Evolutionary conservation across 768 basidiomycete genomes (phyloP), one percentile per base, ranked within the genome.

Genomic region (Mycena rebaudengoi): DNA sequence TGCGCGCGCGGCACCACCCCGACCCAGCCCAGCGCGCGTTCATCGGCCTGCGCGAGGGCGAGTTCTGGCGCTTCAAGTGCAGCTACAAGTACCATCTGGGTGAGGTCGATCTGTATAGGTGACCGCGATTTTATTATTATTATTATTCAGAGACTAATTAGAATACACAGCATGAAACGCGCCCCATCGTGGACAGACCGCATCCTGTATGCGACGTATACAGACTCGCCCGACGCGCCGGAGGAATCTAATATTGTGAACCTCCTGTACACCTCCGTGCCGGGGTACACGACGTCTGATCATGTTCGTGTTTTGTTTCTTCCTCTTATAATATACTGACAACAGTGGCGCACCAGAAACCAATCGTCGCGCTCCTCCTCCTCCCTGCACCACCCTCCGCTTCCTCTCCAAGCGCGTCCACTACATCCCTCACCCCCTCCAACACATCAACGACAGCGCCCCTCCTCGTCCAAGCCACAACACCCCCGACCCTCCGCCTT

Each of bases 101-200:
- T 12, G 85, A 91, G 71, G 88, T 94, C 21, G 92, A 96, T 71
- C 86, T 87, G 66, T 98, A 95, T 78, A 88, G 84, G 92, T 93
- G 62, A n/a, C n/a, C 23, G 85, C 74, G 0, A 50, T 33, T 37
- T 20, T 21, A 21, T 13, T 7, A n/a, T 26, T 41, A 49, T 20
- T 20, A 8, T n/a, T 26, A 26, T 46, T 7, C 18, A 23, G 35
- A 39, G 4, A 30, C 20, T 67, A 61, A 56, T 26, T 49, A 21
- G 26, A n/a, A n/a, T n/a, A 23, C 66, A 23, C 48, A 92, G 92
- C 71, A 73, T 76, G 12, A 91, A 87, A 71, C 89, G 97, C 11
- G 83, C 82, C 2, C 96, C 97, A 0, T 88, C 95, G 21, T 99
- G 95, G 92, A 98, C 96, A 28, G 97, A 99, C 76, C 85, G 97